Conservation (phyloP, 352 stramenopile species). For the Phytophthora hibernalis region DNA sequence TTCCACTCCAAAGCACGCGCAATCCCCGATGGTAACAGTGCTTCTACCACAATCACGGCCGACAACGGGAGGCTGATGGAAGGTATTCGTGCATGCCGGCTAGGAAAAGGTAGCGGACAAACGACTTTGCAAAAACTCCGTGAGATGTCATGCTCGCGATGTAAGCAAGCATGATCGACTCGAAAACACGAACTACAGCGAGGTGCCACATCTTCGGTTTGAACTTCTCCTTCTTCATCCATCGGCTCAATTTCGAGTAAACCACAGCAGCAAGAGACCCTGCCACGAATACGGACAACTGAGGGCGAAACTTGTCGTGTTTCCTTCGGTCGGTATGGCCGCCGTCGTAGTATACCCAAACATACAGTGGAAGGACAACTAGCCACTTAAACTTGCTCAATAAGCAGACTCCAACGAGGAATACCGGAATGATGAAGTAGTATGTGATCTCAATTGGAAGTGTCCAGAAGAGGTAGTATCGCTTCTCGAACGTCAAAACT, state of each 20-base stretch:
- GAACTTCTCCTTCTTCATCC: slow-evolving; percentile 6
- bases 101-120: slow-evolving; percentile 6
- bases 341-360: slow-evolving; percentile 24
- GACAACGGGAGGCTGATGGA: slow-evolving; percentile 3
- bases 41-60: slow-evolving; percentile 11
- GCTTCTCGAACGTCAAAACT: slow-evolving; percentile 12
- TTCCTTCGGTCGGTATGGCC: not conserved
- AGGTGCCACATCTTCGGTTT: slow-evolving; percentile 4
- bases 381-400: slow-evolving; percentile 9
- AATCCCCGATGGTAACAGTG: slow-evolving; percentile 25
- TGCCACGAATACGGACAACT: slow-evolving; percentile 16
- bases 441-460: slow-evolving; percentile 50
- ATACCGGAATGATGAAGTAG: slow-evolving; percentile 47
- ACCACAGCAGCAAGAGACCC: slow-evolving; percentile 13
- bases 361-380: slow-evolving; percentile 3
- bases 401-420: slow-evolving; percentile 21
- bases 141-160: slow-evolving; percentile 3
- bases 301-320: slow-evolving; percentile 1
- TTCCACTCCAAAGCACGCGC: slow-evolving; percentile 43
- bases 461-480: slow-evolving; percentile 54
- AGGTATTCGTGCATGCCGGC: not conserved
- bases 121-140: not conserved
- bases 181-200: not conserved
- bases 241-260: slow-evolving; percentile 2
- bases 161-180: not conserved